Base-by-base conservation (phyloP, 1,139 yeast genomes). In the Wickerhamomyces sp. region DNA sequence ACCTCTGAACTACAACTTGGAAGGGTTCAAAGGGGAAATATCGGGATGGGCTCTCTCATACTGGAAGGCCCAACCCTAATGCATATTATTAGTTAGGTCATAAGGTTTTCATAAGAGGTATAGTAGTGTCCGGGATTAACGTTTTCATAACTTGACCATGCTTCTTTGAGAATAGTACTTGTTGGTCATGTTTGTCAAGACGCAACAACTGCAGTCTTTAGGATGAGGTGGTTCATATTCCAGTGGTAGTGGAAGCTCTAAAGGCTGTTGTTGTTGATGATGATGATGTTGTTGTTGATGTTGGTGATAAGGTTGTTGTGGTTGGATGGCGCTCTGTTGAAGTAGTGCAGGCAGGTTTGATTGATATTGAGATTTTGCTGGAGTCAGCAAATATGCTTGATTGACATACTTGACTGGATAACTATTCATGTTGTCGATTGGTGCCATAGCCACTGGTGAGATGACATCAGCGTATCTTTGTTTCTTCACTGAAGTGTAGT, bases 101-200 rank as follows among this genome's bases (percentile, higher is more conserved):
- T 23, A n/a, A 23, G n/a, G 11, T 10, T n/a, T n/a, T n/a, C n/a
- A n/a, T 13, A 13, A 24, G 17, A 15, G 26, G 14, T 24, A 6
- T 6, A 24, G 7, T 13, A 24, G 6, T 9, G 22, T 8, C 10
- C 10, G 7, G 7, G 16, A 12, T 16, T n/a, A 21, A 6, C 12
- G 9, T 14, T 19, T 16, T 23, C 18, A 32, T 18, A 32, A 19
- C 16, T 32, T 32, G n/a, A 32, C 31, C 17, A 32, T 18, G 23
- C 30, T 25, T 24, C 28, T 23, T 28, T 25, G 22, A 12, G 25
- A 31, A 15, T 42, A 41, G 20, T 42, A 45, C n/a, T 22, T 35
- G 23, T 46, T 45, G 8, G 48, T 40, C 36, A 41, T 29, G 26
- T 45, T 44, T 5, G 51, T 46, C 32, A 44, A 28, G 10, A 39